Conservation (phyloP, 768 basidiomycete species). For the Tremella yokohamensis region DNA sequence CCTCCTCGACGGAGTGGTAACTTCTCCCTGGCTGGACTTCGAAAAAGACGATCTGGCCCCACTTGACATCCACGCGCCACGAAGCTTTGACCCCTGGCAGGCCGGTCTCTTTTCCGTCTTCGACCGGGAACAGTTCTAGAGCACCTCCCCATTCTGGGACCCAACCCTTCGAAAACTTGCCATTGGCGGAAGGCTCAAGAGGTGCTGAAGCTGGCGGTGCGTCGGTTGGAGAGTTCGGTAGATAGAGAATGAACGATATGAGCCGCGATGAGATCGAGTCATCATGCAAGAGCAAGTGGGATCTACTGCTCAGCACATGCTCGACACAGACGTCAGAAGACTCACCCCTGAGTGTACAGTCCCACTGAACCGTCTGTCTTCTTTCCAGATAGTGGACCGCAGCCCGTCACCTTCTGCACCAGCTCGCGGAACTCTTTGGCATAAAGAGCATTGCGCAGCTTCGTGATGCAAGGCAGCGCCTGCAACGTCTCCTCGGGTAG, state of each 20-base stretch:
- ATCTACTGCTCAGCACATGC: slow-evolving; percentile 24
- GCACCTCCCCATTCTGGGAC: slow-evolving; percentile 87
- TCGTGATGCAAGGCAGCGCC: slow-evolving; percentile 72
- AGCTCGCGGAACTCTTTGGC: slow-evolving; percentile 75
- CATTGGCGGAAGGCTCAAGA: slow-evolving; percentile 33
- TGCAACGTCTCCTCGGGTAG: slow-evolving; percentile 72
- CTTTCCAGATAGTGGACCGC: slow-evolving; percentile 80
- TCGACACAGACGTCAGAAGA: background rate
- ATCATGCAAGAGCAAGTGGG: slow-evolving; percentile 89
- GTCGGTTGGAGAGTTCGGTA: slow-evolving; percentile 58
- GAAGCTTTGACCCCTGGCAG: slow-evolving; percentile 57
- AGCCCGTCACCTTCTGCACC: slow-evolving; percentile 80
- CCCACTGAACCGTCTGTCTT: slow-evolving; percentile 96
- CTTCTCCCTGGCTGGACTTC: slow-evolving; percentile 88
- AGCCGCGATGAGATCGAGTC: slow-evolving; percentile 92
- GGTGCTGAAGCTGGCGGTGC: slow-evolving; percentile 58
- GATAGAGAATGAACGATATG: slow-evolving; percentile 94
- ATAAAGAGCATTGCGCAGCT: slow-evolving; percentile 87
- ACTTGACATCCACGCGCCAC: slow-evolving; percentile 48
- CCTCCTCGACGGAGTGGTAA: slow-evolving; percentile 96
- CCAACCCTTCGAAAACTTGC: slow-evolving; percentile 60
- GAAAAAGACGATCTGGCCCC: slow-evolving; percentile 55
- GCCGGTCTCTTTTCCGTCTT: slow-evolving; percentile 60
- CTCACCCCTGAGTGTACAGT: slow-evolving; percentile 83
- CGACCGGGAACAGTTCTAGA: slow-evolving; percentile 81